Conservation (phyloP, 352 stramenopile genomes). For the Globisporangium radiosum region DNA sequence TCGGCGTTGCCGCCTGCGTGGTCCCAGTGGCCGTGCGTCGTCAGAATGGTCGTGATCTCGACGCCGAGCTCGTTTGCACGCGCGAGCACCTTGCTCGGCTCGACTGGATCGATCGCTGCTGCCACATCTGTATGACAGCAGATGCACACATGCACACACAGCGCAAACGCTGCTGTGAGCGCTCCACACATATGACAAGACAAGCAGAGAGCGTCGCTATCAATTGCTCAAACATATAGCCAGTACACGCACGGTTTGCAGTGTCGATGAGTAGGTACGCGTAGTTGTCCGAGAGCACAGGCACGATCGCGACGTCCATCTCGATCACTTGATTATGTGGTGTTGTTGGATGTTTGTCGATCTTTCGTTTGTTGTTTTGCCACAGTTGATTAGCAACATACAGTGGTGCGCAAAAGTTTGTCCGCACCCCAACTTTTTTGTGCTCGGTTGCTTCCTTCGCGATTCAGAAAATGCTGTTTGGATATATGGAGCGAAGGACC, state of each 20-base stretch:
- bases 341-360: no score
- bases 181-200: no score
- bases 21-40: slow-evolving; percentile 90
- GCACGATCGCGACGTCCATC: slow-evolving; percentile 73
- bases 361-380: no score
- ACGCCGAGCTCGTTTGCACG: slow-evolving; percentile 52
- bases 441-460: no score
- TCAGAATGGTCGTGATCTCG: slow-evolving; percentile 82
- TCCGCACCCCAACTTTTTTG: no score
- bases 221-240: no score
- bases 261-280: slow-evolving; percentile 83
- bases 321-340: background rate
- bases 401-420: no score
- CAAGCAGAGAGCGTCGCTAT: background rate
- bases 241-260: slow-evolving; percentile 19
- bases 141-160: background rate
- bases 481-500: no score
- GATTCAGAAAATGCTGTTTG: no score
- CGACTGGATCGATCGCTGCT: slow-evolving; percentile 84
- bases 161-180: background rate
- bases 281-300: slow-evolving; percentile 90
- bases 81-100: slow-evolving; percentile 70
- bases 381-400: no score
- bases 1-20: slow-evolving; percentile 85
- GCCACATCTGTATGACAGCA: slow-evolving; percentile 26